These are phyloP conservation scores for Drechslerella dactyloides DNA, from an alignment of 2,329 filamentous ascomycete species.

Conservation along the genomic window DNA sequence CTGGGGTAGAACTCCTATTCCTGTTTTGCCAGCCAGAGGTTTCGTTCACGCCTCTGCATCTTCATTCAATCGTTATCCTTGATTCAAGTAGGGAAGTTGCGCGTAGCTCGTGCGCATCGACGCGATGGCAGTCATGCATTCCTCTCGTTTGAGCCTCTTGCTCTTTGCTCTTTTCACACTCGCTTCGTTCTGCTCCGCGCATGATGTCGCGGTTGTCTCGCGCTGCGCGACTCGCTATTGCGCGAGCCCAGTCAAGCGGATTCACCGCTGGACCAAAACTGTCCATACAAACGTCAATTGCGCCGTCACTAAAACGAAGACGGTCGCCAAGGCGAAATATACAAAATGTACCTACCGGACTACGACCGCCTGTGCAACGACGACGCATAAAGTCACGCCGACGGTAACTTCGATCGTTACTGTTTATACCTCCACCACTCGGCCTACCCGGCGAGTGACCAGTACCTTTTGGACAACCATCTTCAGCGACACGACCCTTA, in stretches of 20 bases:
- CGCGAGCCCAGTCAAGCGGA: neutral
- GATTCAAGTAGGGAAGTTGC: neutral
- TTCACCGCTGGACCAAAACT: constrained; percentile 15
- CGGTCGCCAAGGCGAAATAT: neutral
- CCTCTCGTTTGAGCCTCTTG: constrained; percentile 17
- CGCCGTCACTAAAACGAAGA: constrained; percentile 14
- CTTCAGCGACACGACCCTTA: neutral
- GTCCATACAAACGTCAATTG: constrained; percentile 7
- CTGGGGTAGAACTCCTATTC: no score
- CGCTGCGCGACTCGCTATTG: constrained; percentile 24
- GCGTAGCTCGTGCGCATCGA: no score
- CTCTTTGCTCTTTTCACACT: constrained; percentile 12
- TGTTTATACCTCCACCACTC: constrained; percentile 4
- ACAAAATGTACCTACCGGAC: neutral
- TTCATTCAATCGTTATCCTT: neutral
- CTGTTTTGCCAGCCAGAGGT: no score
- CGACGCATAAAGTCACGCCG: neutral
- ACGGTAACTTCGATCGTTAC: constrained; percentile 1
- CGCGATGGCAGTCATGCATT: neutral
- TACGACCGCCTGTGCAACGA: neutral
- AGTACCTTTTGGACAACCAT: neutral
- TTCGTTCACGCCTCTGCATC: no score
- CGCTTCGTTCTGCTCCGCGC: constrained; percentile 21
- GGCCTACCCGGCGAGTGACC: neutral
- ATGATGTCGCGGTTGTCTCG: constrained; percentile 8